A percentile compares a stretch with the other conserved stretches of the same genome.
Evolutionary conservation across 495 filamentous ascomycete species (phyloP).

Genomic region (Letharia columbiana): DNA sequence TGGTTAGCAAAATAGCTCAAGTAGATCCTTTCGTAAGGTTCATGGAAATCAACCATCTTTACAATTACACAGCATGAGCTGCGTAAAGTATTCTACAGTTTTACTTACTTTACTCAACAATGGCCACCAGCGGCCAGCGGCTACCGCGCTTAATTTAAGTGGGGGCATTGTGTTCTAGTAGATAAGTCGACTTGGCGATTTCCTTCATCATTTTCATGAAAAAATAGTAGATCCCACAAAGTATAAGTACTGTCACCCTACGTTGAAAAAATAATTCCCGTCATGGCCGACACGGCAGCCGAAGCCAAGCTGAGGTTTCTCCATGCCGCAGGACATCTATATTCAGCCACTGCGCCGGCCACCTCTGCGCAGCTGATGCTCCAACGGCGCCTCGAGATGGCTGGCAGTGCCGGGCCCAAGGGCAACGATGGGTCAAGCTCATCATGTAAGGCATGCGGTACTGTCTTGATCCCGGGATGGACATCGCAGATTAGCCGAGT

Average conservation of each 20-base stretch:
- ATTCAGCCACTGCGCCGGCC: slow-evolving; percentile 12
- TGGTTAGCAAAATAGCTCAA: no score
- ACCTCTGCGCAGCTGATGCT: slow-evolving; percentile 22
- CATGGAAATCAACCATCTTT: no score
- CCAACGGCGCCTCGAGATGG: slow-evolving; percentile 8
- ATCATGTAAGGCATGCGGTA: slow-evolving; percentile 20
- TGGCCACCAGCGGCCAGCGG: neutral
- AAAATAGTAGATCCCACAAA: neutral
- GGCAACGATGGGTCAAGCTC: neutral
- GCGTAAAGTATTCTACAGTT: no score
- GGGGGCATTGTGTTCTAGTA: no score
- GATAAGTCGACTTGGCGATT: neutral
- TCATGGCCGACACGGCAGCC: slow-evolving; percentile 4
- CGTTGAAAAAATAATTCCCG: neutral
- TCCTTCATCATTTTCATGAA: neutral
- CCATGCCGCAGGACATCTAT: slow-evolving; percentile 10
- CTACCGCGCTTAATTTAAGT: neutral
- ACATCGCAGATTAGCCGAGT: slow-evolving; percentile 9
- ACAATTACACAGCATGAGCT: no score
- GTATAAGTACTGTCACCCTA: neutral
- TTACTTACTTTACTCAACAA: no score
- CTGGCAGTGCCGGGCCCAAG: neutral
- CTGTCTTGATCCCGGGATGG: slow-evolving; percentile 16
- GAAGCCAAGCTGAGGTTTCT: slow-evolving; percentile 19
- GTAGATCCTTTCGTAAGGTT: no score